These are phyloP conservation scores for Sporothrix humicola DNA, from an alignment of 2,329 filamentous ascomycete genomes.

Conservation along the genomic window DNA sequence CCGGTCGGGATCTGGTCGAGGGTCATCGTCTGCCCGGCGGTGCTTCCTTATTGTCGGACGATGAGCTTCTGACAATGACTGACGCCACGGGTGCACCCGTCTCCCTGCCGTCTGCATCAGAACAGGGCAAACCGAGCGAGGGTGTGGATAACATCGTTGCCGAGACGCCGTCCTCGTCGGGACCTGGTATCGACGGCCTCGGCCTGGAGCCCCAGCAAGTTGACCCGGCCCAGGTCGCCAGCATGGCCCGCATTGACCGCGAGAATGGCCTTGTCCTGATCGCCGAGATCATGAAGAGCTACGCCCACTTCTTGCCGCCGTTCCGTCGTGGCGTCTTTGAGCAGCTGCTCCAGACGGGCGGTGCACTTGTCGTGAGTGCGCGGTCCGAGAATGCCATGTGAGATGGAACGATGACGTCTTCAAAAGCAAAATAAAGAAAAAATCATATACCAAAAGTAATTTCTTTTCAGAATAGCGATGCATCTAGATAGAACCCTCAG, in stretches of 20 bases:
- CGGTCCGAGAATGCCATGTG: constrained; percentile 35
- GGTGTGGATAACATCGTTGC: background rate
- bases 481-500: constrained; percentile 6
- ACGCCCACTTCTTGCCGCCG: constrained; percentile 49
- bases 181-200: constrained; percentile 43
- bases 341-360: constrained; percentile 57
- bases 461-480: background rate
- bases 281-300: constrained; percentile 58
- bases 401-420: background rate
- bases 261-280: constrained; percentile 67
- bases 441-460: background rate
- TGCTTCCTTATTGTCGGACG: constrained; percentile 15
- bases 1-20: constrained; percentile 48
- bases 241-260: constrained; percentile 59
- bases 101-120: background rate
- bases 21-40: constrained; percentile 37
- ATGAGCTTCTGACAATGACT: constrained; percentile 27
- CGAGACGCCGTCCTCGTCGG: background rate
- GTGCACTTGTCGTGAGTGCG: constrained; percentile 49
- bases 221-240: constrained; percentile 51
- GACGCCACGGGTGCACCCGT: constrained; percentile 27
- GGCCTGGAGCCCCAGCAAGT: constrained; percentile 55
- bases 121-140: background rate
- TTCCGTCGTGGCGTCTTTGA: constrained; percentile 52
- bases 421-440: background rate